Evolutionary conservation across 2,329 filamentous ascomycete species (phyloP), one percentile per base, ranked within the genome.

Genomic region (Penicillium sp.): DNA sequence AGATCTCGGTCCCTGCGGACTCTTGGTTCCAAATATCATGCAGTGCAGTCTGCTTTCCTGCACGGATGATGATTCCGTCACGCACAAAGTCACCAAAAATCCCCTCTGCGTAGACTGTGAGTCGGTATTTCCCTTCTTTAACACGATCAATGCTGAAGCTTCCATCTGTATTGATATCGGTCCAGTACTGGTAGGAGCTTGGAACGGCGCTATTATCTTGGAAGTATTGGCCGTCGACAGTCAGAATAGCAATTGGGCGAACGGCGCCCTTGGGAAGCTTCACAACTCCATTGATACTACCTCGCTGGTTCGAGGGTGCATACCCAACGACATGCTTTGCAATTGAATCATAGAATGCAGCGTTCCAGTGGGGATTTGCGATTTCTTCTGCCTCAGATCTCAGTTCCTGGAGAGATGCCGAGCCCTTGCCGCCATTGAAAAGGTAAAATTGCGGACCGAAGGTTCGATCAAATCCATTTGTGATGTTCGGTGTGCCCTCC

Each of bases 361-460:
- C 71, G 49, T 85, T 84, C 83, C 84, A 87, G 45, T 72, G 72
- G 0, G 81, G 79, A 38, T 77, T 72, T 9, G 80, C 81, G 58
- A 79, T 80, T 57, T 78, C 72, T 19, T 76, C 73, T 1, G 86
- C 85, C 53, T 88, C 85, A 11, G 75, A 72, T 23, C 82, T 77
- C 3, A 86, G 77, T 2, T 75, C 74, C 21, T 80, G 68, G 44
- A 84, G 73, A 5, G 76, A 70, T 2, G 78, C 75, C 8, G 77
- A 77, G 0, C 75, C 70, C 2, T 76, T 72, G 11, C 82, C 82
- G 50, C 79, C 79, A 69, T 87, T 88, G 75, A 87, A 88, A 65
- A 86, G 78, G 65, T 82, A 87, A 65, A 81, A 87, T 68, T 83
- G 81, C 60, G 85, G 85, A 1, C 86, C 86, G 65, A 87, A 87